These are phyloP conservation scores for Rutstroemia sp. DNA, from an alignment of 2,329 filamentous ascomycete genomes.

Conservation along the genomic window DNA sequence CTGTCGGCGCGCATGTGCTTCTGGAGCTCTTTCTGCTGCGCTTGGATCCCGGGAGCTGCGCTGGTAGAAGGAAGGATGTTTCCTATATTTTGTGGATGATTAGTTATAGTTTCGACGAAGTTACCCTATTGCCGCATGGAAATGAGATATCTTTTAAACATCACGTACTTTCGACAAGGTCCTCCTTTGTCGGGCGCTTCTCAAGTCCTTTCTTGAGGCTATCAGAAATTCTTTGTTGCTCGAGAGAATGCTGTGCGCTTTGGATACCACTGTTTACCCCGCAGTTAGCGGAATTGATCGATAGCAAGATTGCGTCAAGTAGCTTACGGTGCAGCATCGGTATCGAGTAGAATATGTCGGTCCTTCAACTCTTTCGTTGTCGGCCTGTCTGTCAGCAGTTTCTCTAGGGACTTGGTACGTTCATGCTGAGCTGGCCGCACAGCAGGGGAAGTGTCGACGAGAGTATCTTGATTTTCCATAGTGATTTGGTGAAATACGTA, in stretches of 20 bases:
- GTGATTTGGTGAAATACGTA: not conserved
- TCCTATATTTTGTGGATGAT: slow-evolving; percentile 40
- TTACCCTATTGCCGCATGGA: not conserved
- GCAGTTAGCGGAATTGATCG: slow-evolving; percentile 14
- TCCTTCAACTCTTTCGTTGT: slow-evolving; percentile 59
- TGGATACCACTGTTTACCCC: slow-evolving; percentile 47
- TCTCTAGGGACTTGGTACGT: slow-evolving; percentile 64
- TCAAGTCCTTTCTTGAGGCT: slow-evolving; percentile 57
- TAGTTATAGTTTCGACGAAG: not conserved
- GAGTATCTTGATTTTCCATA: slow-evolving; percentile 17
- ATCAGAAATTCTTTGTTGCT: slow-evolving; percentile 55
- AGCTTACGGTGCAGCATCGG: slow-evolving; percentile 56
- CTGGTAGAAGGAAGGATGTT: slow-evolving; percentile 80
- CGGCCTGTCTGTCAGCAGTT: slow-evolving; percentile 64
- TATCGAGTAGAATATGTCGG: slow-evolving; percentile 60
- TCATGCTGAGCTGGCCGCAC: slow-evolving; percentile 38
- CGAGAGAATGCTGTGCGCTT: slow-evolving; percentile 53
- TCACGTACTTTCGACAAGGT: slow-evolving; percentile 68
- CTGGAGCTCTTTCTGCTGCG: slow-evolving; percentile 76
- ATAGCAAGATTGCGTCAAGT: not conserved
- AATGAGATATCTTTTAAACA: not conserved
- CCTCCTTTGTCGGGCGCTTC: slow-evolving; percentile 59
- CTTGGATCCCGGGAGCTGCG: slow-evolving; percentile 72
- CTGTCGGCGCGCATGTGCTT: slow-evolving; percentile 82
- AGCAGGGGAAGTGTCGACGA: slow-evolving; percentile 43